phyloP scores from a whole-genome alignment of 2,329 filamentous ascomycete genomes.

The Colletotrichum paranaense region DNA sequence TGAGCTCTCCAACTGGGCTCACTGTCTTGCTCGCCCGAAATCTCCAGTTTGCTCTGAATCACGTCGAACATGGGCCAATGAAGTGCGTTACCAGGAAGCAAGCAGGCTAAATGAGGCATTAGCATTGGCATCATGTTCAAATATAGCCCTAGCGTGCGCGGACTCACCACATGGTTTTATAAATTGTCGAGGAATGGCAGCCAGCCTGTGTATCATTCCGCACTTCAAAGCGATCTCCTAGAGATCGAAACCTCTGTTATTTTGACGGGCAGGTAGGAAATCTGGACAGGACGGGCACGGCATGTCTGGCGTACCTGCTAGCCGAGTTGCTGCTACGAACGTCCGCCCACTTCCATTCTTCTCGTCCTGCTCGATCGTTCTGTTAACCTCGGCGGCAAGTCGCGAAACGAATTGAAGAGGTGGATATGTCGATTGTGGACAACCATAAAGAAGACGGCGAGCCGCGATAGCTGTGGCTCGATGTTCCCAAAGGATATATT shows the following conservation, averaged over 20 bases:
- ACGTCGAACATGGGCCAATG: constrained; percentile 5
- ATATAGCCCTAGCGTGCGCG: constrained; percentile 17
- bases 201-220: not conserved
- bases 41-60: not conserved
- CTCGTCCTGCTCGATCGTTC: not conserved
- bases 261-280: not conserved
- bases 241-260: constrained; percentile 20
- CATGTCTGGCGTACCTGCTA: constrained; percentile 23
- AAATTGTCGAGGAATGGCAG: not conserved
- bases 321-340: constrained; percentile 6
- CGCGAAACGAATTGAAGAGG: not conserved
- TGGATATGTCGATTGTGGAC: not conserved
- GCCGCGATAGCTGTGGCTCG: constrained; percentile 6
- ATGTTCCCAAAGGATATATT: not conserved
- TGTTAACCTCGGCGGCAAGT: not conserved
- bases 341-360: not conserved
- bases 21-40: constrained; percentile 10
- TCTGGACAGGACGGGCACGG: constrained; percentile 20
- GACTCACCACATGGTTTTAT: constrained; percentile 12
- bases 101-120: not conserved
- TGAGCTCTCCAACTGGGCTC: not conserved
- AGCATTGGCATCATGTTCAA: constrained; percentile 16
- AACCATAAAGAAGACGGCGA: not conserved
- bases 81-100: constrained; percentile 11
- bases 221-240: not conserved